Evolutionary conservation across 1,284 basidiomycete genomes (phyloP), one percentile per base, ranked within the genome.

Genomic region (Tilletia setariae): DNA sequence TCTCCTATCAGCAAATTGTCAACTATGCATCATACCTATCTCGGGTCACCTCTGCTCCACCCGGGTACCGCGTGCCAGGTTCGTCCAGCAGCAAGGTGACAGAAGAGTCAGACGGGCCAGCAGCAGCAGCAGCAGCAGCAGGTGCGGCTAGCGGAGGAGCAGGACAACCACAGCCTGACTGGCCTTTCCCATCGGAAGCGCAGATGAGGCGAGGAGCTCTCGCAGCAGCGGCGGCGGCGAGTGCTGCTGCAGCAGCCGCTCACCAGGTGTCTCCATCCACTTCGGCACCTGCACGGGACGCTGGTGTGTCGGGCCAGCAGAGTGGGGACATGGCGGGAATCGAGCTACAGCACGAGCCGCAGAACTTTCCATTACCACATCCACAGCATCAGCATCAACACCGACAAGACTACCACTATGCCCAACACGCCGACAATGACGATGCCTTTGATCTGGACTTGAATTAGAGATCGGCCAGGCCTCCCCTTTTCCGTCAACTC

Each of bases 361-460:
- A 61, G 51, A 53, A 53, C 51, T 53, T 53, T 30, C 56, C 56
- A 21, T 35, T 40, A 30, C 30, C 56, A 61, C 56, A 61, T 59
- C 53, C 16, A 6, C 53, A 59, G n/a, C 30, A 32, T 30, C 56
- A 61, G 7, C 56, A 32, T 7, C 56, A 61, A 4, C 56, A 61
- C 30, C 56, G 32, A 21, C 28, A 61, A n/a, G 35, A 40, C 35
- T 40, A 40, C 11, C 35, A 40, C 35, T 40, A 40, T 11, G 35
- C 6, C 4, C 56, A 61, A 16, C 25, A n/a, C 2, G 32, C 19
- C 16, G 28, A 30, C 25, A 30, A 32, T n/a, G 56, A 61, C 16
- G 56, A 61, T 21, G 56, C 56, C 56, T 61, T 61, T 19, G 56
- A 61, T 16, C 56, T 61, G 13, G 56, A 61, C 56, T 21, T 61